A percentile compares a stretch with the other conserved stretches of the same genome.
Conservation (phyloP, 768 basidiomycete species). For the Pisolithus albus region DNA sequence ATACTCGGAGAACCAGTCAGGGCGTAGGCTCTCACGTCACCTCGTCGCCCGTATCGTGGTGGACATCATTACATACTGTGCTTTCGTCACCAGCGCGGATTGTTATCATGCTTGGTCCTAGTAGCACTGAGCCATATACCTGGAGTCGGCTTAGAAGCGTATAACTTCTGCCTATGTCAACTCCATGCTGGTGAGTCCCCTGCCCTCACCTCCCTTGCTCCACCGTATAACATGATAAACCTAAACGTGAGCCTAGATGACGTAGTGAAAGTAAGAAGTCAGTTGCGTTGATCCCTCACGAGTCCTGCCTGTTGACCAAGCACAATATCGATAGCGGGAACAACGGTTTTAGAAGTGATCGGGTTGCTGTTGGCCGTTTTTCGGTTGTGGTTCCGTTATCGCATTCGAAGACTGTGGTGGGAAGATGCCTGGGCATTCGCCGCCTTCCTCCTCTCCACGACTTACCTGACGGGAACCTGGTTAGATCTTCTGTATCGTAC, state of each 20-base stretch:
- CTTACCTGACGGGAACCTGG: constrained; percentile 12
- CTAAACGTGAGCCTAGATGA: too few relatives aligned
- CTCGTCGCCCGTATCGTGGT: too few relatives aligned
- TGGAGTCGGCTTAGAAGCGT: too few relatives aligned
- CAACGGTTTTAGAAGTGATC: constrained; percentile 6
- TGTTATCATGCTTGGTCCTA: too few relatives aligned
- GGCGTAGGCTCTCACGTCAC: too few relatives aligned
- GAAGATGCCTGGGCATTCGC: constrained; percentile 14
- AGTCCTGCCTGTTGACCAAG: background rate
- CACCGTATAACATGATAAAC: background rate
- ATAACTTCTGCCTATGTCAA: too few relatives aligned
- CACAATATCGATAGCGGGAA: background rate
- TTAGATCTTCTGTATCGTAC: constrained; percentile 3
- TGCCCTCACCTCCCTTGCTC: background rate
- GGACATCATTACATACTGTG: too few relatives aligned
- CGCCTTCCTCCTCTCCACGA: constrained; percentile 6
- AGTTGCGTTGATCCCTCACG: background rate
- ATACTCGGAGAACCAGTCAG: too few relatives aligned
- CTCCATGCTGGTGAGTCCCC: too few relatives aligned
- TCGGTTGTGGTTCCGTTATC: constrained; percentile 14
- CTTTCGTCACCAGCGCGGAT: too few relatives aligned
- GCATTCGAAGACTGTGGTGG: constrained; percentile 9
- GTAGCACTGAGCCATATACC: too few relatives aligned
- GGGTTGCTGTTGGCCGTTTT: constrained; percentile 11
- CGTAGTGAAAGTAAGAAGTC: constrained; percentile 4